Evolutionary conservation across 2,329 filamentous ascomycete genomes (phyloP), one percentile per base, ranked within the genome.

Genomic region (Pseudohalonectria lignicola): DNA sequence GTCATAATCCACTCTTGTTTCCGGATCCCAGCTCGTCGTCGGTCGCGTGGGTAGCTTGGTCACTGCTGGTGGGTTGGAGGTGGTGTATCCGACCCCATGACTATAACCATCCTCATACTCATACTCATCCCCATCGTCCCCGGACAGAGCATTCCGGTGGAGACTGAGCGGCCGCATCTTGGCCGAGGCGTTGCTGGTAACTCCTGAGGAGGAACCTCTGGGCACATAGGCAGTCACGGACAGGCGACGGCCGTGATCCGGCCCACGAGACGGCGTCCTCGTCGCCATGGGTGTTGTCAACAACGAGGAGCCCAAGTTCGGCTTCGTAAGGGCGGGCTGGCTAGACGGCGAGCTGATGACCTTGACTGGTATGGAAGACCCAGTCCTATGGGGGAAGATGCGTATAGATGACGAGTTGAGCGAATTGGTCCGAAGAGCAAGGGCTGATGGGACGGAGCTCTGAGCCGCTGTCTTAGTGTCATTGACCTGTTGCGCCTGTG

Each of bases 391-490:
- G 15, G 43, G 36, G 26, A 47, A 41, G 8, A 44, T 39, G 19
- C 38, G 38, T 19, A 41, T 36, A 34, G 30, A 45, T 3, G 48
- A 43, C 3, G 49, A 45, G 17, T 41, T 49, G 23, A 47, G 30
- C 5, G 47, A 41, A 17, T 43, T 45, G 2, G 46, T 47, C 29
- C 49, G 41, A 12, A 44, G 34, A 11, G 36, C 41, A 1, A 42
- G 30, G 12, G 23, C n/a, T n/a, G n/a, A n/a, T n/a, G n/a, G n/a
- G n/a, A n/a, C n/a, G n/a, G n/a, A n/a, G n/a, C n/a, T n/a, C n/a
- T n/a, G 1, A 41, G 33, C 5, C 37, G 12, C 12, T 7, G 23
- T 26, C 8, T 26, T 26, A 12, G 8, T 26, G 23, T 26, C 12
- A 7, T 8, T 8, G 20, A 18, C 19, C 15, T 20, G 13, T 13